phyloP scores from a whole-genome alignment of 78 protist genomes.

The Speleostelium caveatum region DNA sequence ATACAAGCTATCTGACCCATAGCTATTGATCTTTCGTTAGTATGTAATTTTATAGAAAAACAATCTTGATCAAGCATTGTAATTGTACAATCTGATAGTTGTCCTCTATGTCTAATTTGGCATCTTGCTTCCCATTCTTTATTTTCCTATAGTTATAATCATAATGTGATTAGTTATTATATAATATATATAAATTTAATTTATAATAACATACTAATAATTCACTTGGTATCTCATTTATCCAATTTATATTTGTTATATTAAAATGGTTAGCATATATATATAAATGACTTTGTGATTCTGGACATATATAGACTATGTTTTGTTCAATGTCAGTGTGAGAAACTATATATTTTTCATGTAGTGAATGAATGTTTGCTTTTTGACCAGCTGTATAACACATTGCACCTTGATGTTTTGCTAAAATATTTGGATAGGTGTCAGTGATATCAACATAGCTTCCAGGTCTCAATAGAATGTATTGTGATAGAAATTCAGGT shows the following conservation, averaged over 20 bases:
- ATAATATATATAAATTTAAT: no score
- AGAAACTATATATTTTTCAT: slow-evolving; percentile 5
- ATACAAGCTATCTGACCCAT: slow-evolving; percentile 67
- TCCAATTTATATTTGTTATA: slow-evolving; percentile 32
- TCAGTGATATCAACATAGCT: background rate
- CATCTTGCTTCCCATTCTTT: slow-evolving; percentile 11
- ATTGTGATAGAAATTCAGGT: slow-evolving; percentile 73
- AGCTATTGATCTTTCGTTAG: background rate
- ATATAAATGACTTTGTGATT: slow-evolving; percentile 13
- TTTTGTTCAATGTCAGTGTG: slow-evolving; percentile 17
- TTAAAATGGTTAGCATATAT: background rate
- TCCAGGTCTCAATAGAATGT: slow-evolving; percentile 45
- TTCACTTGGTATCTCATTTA: slow-evolving; percentile 18
- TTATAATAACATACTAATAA: no score
- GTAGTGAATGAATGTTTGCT: slow-evolving; percentile 33
- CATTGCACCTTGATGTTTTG: slow-evolving; percentile 52
- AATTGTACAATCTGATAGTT: background rate
- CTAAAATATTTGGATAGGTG: no score
- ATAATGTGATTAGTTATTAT: no score
- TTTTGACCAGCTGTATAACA: slow-evolving; percentile 69
- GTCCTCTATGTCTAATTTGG: slow-evolving; percentile 36
- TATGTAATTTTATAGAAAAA: no score
- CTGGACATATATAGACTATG: slow-evolving; percentile 66
- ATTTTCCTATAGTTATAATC: no score
- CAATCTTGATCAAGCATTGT: background rate